Evolutionary conservation across 257 asterid genomes (phyloP).

Genomic region (Nicotiana attenuata): DNA sequence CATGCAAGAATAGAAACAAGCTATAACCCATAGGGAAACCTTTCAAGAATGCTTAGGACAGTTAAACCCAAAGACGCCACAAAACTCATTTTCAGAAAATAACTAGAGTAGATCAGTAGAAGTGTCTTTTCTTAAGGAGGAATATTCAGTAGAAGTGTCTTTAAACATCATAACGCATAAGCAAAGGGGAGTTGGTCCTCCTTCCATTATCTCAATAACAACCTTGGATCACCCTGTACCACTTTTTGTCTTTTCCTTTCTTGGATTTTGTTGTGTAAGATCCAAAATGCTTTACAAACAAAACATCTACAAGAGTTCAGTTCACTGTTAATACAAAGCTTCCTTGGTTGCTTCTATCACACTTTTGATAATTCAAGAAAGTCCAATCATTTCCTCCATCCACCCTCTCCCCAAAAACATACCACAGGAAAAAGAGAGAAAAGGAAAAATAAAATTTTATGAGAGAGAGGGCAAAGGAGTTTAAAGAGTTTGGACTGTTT

Average conservation of each 20-base stretch:
- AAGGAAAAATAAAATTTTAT: background rate
- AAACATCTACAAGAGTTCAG: background rate
- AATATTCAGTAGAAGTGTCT: background rate
- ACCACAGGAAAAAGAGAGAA: background rate
- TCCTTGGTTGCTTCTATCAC: background rate
- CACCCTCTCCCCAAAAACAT: background rate
- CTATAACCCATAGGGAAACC: background rate
- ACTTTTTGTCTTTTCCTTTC: background rate
- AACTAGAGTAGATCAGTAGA: background rate
- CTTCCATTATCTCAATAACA: background rate
- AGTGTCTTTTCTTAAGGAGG: background rate
- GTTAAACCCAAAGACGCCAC: background rate
- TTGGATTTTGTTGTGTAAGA: background rate
- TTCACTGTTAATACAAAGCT: conserved; percentile 1
- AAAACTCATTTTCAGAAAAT: background rate
- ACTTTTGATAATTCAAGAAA: background rate
- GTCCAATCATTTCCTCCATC: background rate
- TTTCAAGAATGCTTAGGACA: background rate
- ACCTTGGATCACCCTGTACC: background rate
- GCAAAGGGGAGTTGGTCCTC: background rate
- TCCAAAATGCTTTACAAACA: background rate
- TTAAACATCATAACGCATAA: background rate
- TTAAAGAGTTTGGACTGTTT: background rate
- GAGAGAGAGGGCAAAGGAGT: background rate
- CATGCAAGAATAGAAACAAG: background rate